Evolutionary conservation across 352 stramenopile species (phyloP), one percentile per base, ranked within the genome.

Genomic region (Nothophytophthora sp.): DNA sequence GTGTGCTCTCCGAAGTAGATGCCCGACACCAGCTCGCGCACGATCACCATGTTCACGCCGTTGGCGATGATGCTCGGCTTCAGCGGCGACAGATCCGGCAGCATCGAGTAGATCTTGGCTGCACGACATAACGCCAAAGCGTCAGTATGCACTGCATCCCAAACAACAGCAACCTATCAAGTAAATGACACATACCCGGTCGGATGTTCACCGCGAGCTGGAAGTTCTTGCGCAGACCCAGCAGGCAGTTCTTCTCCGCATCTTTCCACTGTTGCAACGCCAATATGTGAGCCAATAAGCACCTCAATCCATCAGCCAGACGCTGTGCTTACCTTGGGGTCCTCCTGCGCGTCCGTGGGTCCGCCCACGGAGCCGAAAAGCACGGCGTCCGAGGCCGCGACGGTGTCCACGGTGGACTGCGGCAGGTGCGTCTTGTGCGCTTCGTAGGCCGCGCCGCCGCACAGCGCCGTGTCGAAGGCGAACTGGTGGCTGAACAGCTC

Each of bases 1-100:
- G 74, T 81, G 67, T 94, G 75, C 46, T 95, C 79, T 48, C 97
- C 97, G 76, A 99, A 99, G 82, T 99, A 99, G 35, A 99, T 98
- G 70, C 98, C 97, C 30, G 96, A 98, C 25, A 98, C 97, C 36
- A 99, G 86, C 64, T 99, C 97, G 40, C 96, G 91, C 24, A 99
- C 96, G 52, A 99, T 97, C 71, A 99, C 98, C 73, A 99, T 98
- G 81, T 99, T 96, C 8, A 99, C 94, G 27, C 96, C 95, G 53
- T 76, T 79, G 16, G 95, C 91, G 28, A 99, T 93, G 61, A 99
- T 87, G 66, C 98, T 97, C 13, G 81, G 89, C 77, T 99, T 99
- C 11, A 99, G 81, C 4, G 97, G 97, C 11, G 94, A 99, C 15
- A 98, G 84, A 60, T 98, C 94, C 43, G 98, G 90, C 46, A 99